Conservation (phyloP, 1,139 yeast genomes). For the Pichiaceae sp. region DNA sequence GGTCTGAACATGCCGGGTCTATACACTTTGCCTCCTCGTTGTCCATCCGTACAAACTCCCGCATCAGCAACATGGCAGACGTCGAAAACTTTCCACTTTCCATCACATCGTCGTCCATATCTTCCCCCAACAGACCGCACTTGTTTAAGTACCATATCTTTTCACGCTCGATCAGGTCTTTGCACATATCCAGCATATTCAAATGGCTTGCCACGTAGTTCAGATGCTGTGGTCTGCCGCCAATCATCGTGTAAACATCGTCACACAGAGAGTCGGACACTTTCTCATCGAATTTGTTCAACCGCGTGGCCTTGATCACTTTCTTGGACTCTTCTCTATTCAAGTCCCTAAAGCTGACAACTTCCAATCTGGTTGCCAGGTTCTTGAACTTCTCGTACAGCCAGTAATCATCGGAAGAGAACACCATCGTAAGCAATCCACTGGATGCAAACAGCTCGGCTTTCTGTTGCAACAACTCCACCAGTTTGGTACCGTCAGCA, state of each 20-base stretch:
- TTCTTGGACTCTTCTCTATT: constrained; percentile 45
- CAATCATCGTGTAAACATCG: constrained; percentile 60
- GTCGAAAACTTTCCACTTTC: constrained; percentile 74
- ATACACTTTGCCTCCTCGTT: constrained; percentile 17
- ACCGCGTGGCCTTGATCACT: constrained; percentile 49
- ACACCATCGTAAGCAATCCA: constrained; percentile 66
- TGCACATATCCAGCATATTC: constrained; percentile 58
- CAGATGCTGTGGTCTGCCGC: constrained; percentile 81
- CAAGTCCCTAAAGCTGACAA: constrained; percentile 64
- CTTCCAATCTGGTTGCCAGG: constrained; percentile 67
- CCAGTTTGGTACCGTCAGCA: constrained; percentile 58
- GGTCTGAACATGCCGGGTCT: constrained; percentile 24
- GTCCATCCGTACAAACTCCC: constrained; percentile 67
- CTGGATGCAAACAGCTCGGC: constrained; percentile 75
- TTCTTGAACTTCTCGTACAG: constrained; percentile 68
- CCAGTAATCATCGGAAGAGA: constrained; percentile 86
- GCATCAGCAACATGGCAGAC: constrained; percentile 69
- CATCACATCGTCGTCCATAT: constrained; percentile 88
- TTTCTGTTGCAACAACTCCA: constrained; percentile 76
- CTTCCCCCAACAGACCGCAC: constrained; percentile 68
- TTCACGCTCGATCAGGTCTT: constrained; percentile 66
- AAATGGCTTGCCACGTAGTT: constrained; percentile 63
- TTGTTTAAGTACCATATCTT: constrained; percentile 82
- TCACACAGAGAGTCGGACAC: constrained; percentile 29
- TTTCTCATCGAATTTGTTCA: constrained; percentile 31